Base-by-base conservation (phyloP, 2,329 filamentous ascomycete species). In the Huntiella omanensis region DNA sequence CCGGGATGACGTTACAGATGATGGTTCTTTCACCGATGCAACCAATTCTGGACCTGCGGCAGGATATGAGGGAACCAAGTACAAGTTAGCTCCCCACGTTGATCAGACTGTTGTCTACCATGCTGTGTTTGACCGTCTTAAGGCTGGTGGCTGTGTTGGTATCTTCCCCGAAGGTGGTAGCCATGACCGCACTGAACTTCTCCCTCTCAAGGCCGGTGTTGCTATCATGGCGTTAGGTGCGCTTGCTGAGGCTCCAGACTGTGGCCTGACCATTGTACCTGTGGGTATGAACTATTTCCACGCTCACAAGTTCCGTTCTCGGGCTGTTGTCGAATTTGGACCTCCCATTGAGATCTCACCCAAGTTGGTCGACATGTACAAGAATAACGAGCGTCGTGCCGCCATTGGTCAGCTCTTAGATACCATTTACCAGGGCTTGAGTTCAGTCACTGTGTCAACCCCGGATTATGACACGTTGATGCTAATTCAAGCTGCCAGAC, bases 231-330 rank as follows among this genome's bases (percentile, higher is more conserved):
- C 88, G 10, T 72, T 98, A 33, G 88, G 88, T 35, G 81, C 91
- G 1, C 68, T 96, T 44, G 85, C 83, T 4, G 79, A 85, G 48
- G 77, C 87, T 51, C 87, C 87, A 2, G 71, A 88, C 52, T 94
- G 84, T 57, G 85, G 83, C 28, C 68, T 98, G 51, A 92, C 87
- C 62, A 95, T 98, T 55, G 84, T 98, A 17, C 91, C 91, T 3
- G 87, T 91, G 44, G 88, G 88, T 55, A 95, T 98, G 88, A 98
- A 98, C 63, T 98, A 98, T 63, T 98, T 98, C 64, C 88, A 96
- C 62, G 83, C 88, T 0, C 88, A 98, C 70, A 98, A 96, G 61
- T 98, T 98, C 63, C 81, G 88, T 40, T 96, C 88, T 52, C 76
- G 91, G 58, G 91, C 88, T 33, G 88, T 98, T 4, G 79, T 96